Evolutionary conservation across 345 rosid genomes (phyloP).

Genomic region (Kernera saxatilis): DNA sequence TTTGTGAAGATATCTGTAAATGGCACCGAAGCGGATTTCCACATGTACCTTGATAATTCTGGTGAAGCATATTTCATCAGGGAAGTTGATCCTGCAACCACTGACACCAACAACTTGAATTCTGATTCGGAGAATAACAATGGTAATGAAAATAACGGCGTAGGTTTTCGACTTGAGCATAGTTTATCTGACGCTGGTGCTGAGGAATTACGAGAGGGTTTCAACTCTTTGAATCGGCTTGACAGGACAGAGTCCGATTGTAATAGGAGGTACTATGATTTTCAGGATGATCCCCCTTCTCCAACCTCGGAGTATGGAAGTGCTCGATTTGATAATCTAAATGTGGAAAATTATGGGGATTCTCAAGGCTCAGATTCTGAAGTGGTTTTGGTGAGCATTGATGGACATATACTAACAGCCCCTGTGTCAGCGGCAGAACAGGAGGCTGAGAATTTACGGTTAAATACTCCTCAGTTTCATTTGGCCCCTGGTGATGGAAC

Average conservation of each 20-base stretch:
- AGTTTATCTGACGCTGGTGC: slow-evolving; percentile 59
- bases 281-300: slow-evolving; percentile 59
- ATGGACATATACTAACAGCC: slow-evolving; percentile 78
- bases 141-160: slow-evolving; percentile 17
- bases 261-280: slow-evolving; percentile 61
- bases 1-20: slow-evolving; percentile 70
- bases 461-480: slow-evolving; percentile 71
- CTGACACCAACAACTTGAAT: slow-evolving; percentile 17
- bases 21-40: slow-evolving; percentile 71
- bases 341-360: slow-evolving; percentile 41
- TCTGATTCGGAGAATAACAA: slow-evolving; percentile 13
- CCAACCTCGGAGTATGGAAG: slow-evolving; percentile 54
- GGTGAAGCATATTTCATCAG: slow-evolving; percentile 86
- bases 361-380: slow-evolving; percentile 51
- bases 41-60: slow-evolving; percentile 88
- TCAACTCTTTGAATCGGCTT: slow-evolving; percentile 36
- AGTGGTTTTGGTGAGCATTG: slow-evolving; percentile 79
- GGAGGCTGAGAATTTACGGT: slow-evolving; percentile 49
- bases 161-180: slow-evolving; percentile 48
- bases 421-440: slow-evolving; percentile 66
- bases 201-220: slow-evolving; percentile 39
- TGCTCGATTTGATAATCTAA: slow-evolving; percentile 42
- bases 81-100: slow-evolving; percentile 51
- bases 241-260: slow-evolving; percentile 73
- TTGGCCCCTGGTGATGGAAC: slow-evolving; percentile 70